phyloP scores from a whole-genome alignment of 352 stramenopile genomes.

The Phytophthora podocarpi region DNA sequence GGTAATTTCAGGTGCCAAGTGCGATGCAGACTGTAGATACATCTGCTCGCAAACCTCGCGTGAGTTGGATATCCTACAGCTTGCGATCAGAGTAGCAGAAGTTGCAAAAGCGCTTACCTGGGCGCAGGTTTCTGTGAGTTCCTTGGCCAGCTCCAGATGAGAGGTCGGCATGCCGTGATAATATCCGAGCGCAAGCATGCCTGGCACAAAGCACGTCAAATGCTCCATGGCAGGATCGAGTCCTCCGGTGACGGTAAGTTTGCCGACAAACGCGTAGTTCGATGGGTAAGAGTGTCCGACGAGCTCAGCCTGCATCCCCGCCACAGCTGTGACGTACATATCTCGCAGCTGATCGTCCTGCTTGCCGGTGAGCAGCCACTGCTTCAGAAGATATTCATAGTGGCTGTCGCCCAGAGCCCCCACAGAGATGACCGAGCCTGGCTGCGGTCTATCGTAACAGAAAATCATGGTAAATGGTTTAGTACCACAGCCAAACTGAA shows the following conservation, averaged over 20 bases:
- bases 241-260: slow-evolving; percentile 25
- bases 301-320: slow-evolving; percentile 52
- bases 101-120: slow-evolving; percentile 36
- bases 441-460: background rate
- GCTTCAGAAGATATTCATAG: slow-evolving; percentile 83
- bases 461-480: background rate
- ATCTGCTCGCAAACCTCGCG: slow-evolving; percentile 44
- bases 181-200: slow-evolving; percentile 75
- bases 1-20: slow-evolving; percentile 77
- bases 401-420: slow-evolving; percentile 72
- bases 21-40: slow-evolving; percentile 63
- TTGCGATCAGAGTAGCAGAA: too few species aligned
- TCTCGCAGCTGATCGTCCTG: slow-evolving; percentile 46
- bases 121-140: slow-evolving; percentile 76
- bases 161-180: slow-evolving; percentile 52
- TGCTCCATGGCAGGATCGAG: slow-evolving; percentile 78
- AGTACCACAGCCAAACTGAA: background rate
- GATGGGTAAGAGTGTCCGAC: slow-evolving; percentile 42
- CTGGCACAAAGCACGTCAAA: slow-evolving; percentile 88
- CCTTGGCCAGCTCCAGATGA: slow-evolving; percentile 72
- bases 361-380: slow-evolving; percentile 70
- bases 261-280: slow-evolving; percentile 55
- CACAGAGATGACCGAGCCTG: slow-evolving; percentile 42
- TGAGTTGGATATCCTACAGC: too few species aligned
- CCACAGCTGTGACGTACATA: slow-evolving; percentile 59